A percentile compares a stretch with the other conserved stretches of the same genome.
These are phyloP conservation scores for Russula vinacea DNA, from an alignment of 768 basidiomycete genomes.

Conservation along the genomic window DNA sequence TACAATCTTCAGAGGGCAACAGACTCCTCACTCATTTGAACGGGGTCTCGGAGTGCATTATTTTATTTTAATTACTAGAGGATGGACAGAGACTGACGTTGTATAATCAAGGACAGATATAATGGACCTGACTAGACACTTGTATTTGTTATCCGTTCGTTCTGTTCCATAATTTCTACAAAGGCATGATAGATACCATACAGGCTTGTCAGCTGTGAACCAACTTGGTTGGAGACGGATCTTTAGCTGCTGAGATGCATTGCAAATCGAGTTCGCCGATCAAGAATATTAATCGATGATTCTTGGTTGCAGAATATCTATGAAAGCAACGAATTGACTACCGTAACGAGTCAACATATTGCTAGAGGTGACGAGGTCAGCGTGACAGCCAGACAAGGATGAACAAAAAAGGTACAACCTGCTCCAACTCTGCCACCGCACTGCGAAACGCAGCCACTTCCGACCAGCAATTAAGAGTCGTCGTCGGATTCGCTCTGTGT, in stretches of 20 bases:
- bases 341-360: constrained; percentile 56
- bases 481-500: constrained; percentile 43
- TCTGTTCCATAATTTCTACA: not conserved
- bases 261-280: too few relatives aligned
- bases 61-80: constrained; percentile 9
- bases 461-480: constrained; percentile 69
- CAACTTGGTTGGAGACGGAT: not conserved
- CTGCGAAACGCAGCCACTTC: constrained; percentile 69
- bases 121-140: not conserved
- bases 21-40: not conserved
- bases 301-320: constrained; percentile 2
- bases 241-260: not conserved
- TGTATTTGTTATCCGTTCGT: constrained; percentile 14
- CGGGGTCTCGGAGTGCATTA: not conserved
- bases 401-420: constrained; percentile 44
- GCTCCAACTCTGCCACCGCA: constrained; percentile 64
- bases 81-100: not conserved
- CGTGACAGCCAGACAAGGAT: not conserved
- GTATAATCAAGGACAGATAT: not conserved
- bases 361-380: constrained; percentile 40
- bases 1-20: not conserved
- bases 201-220: not conserved
- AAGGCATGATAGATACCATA: not conserved
- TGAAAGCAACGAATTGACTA: constrained; percentile 15
- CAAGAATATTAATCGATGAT: not conserved